Evolutionary conservation across 2,329 filamentous ascomycete species (phyloP).

Genomic region (Penicillium sp.): DNA sequence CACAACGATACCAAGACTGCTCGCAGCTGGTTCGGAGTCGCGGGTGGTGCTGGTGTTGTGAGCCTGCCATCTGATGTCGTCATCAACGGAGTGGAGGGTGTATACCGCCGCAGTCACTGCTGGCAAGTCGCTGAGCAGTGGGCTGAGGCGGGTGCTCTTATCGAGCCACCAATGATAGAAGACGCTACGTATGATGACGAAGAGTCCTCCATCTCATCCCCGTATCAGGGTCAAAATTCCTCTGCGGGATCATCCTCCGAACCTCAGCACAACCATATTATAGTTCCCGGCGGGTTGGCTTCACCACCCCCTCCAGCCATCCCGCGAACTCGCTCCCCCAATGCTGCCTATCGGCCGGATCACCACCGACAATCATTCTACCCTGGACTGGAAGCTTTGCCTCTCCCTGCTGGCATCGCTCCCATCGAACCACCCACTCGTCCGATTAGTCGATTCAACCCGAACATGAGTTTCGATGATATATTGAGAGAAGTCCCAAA

Average conservation of each 20-base stretch:
- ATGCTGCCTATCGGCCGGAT: constrained; percentile 30
- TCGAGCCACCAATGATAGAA: constrained; percentile 33
- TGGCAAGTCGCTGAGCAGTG: constrained; percentile 63
- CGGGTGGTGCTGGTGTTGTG: constrained; percentile 61
- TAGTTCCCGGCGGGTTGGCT: constrained; percentile 32
- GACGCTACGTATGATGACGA: constrained; percentile 36
- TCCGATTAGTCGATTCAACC: constrained; percentile 44
- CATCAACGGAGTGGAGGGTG: constrained; percentile 63
- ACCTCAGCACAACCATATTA: constrained; percentile 32
- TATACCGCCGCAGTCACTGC: constrained; percentile 66
- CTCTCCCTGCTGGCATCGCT: constrained; percentile 42
- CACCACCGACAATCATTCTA: constrained; percentile 45
- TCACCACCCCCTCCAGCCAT: constrained; percentile 37
- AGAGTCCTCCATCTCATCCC: constrained; percentile 39
- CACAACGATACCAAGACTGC: constrained; percentile 44
- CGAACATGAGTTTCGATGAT: constrained; percentile 49
- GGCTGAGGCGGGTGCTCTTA: constrained; percentile 45
- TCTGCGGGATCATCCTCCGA: constrained; percentile 38
- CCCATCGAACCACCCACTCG: constrained; percentile 41
- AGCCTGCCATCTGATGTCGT: constrained; percentile 61
- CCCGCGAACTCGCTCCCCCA: constrained; percentile 35
- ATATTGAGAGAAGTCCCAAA: constrained; percentile 44
- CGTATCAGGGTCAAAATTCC: constrained; percentile 38
- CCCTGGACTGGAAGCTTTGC: constrained; percentile 45
- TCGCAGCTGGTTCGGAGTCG: constrained; percentile 51